Evolutionary conservation across 345 rosid species (phyloP).

Genomic region (Gossypium stocksii): DNA sequence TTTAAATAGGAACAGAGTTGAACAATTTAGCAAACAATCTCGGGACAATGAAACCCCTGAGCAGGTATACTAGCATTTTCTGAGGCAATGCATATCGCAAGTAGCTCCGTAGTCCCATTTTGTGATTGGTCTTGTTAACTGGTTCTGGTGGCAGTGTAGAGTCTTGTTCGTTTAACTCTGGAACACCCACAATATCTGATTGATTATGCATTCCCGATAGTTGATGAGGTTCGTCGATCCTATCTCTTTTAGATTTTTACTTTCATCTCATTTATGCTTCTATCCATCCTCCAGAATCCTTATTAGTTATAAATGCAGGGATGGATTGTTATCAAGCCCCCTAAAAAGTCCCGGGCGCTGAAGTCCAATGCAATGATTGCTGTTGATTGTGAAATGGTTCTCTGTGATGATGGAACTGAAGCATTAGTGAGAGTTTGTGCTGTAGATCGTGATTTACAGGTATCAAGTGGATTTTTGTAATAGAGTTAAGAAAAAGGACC

Average conservation of each 20-base stretch:
- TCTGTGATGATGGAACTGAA: slow-evolving; percentile 84
- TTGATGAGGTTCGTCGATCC: slow-evolving; percentile 47
- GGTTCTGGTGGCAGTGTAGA: slow-evolving; percentile 59
- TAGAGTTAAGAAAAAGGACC: background rate
- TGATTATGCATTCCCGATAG: slow-evolving; percentile 56
- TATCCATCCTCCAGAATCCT: background rate
- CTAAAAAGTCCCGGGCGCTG: slow-evolving; percentile 40
- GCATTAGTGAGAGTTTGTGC: slow-evolving; percentile 76
- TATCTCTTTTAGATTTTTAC: slow-evolving; percentile 3
- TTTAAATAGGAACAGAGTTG: slow-evolving; percentile 37
- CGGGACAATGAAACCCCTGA: slow-evolving; percentile 44
- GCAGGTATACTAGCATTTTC: slow-evolving; percentile 40
- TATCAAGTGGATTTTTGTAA: slow-evolving; percentile 17
- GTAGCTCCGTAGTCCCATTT: background rate
- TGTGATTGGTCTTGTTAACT: slow-evolving; percentile 24
- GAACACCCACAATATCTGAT: slow-evolving; percentile 44
- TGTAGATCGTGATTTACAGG: slow-evolving; percentile 72
- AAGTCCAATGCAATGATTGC: slow-evolving; percentile 53
- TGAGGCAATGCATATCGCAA: background rate
- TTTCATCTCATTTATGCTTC: background rate
- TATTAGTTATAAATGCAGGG: slow-evolving; percentile 35
- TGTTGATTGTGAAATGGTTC: slow-evolving; percentile 99
- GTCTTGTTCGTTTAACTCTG: slow-evolving; percentile 64
- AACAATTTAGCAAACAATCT: slow-evolving; percentile 37
- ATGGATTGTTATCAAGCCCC: slow-evolving; percentile 55